phyloP scores from a whole-genome alignment of 2,329 filamentous ascomycete species.

The Scortechinia acanthostroma region DNA sequence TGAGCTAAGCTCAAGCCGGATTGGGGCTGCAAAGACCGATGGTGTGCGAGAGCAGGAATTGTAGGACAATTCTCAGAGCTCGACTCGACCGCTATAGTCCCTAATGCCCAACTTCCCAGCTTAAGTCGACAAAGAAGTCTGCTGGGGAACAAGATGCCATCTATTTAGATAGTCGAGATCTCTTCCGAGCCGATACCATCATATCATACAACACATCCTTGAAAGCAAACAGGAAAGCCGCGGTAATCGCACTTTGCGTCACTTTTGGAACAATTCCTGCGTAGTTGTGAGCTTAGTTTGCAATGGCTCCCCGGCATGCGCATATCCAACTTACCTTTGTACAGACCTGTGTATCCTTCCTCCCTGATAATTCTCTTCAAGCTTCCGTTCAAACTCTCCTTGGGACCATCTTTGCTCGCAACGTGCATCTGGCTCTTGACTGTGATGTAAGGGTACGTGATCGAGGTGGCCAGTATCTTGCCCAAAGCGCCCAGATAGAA shows the following conservation, averaged over 20 bases:
- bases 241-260: constrained; percentile 2
- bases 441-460: constrained; percentile 98
- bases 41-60: too few relatives aligned
- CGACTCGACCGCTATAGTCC: too few relatives aligned
- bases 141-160: too few relatives aligned
- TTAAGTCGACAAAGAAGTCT: too few relatives aligned
- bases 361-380: constrained; percentile 75
- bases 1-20: too few relatives aligned
- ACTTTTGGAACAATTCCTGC: constrained; percentile 5
- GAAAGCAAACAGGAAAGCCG: constrained; percentile 1
- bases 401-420: constrained; percentile 66
- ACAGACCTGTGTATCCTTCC: constrained; percentile 86
- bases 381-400: constrained; percentile 73
- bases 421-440: constrained; percentile 98
- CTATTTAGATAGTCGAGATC: neutral
- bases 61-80: too few relatives aligned
- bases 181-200: neutral
- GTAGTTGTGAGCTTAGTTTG: constrained; percentile 5
- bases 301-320: constrained; percentile 3
- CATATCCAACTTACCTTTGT: constrained; percentile 66
- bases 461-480: constrained; percentile 85
- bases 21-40: too few relatives aligned
- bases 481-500: constrained; percentile 88
- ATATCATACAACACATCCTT: neutral
- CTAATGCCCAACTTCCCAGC: too few relatives aligned